A percentile compares a stretch with the other conserved stretches of the same genome.
Evolutionary conservation across 148 eudicot species (phyloP).

Genomic region (Diospyros kaki): DNA sequence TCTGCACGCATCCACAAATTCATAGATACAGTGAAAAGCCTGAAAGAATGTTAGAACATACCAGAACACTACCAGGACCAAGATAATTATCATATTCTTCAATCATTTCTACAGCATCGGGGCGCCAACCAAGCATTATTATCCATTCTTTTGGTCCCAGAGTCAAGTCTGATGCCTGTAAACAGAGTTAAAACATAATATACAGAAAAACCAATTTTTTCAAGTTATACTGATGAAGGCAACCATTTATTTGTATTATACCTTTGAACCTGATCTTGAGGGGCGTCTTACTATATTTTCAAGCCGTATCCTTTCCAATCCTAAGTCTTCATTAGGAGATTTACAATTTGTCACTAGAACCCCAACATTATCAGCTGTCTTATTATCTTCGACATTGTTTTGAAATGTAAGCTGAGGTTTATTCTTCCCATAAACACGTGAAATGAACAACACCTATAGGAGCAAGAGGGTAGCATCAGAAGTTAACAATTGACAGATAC

Average conservation of each 20-base stretch:
- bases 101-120: conserved; percentile 77
- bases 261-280: conserved; percentile 65
- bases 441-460: conserved; percentile 75
- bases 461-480: conserved; percentile 4
- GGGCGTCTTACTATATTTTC: conserved; percentile 55
- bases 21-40: not conserved
- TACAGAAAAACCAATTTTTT: not conserved
- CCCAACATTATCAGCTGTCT: conserved; percentile 26
- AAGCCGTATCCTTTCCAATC: conserved; percentile 35
- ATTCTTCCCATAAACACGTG: conserved; percentile 61
- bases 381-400: conserved; percentile 21
- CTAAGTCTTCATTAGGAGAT: conserved; percentile 24
- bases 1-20: not conserved
- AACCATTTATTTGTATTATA: conserved; percentile 13
- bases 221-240: not conserved
- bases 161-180: conserved; percentile 65
- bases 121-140: conserved; percentile 90
- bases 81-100: conserved; percentile 86
- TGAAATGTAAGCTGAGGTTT: conserved; percentile 42
- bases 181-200: conserved; percentile 11
- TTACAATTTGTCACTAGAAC: conserved; percentile 22
- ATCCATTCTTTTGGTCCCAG: conserved; percentile 78
- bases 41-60: conserved; percentile 26
- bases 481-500: not conserved
- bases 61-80: conserved; percentile 96